Evolutionary conservation across 805 yeast genomes (phyloP).

Genomic region (Yamadazyma akitaensis): DNA sequence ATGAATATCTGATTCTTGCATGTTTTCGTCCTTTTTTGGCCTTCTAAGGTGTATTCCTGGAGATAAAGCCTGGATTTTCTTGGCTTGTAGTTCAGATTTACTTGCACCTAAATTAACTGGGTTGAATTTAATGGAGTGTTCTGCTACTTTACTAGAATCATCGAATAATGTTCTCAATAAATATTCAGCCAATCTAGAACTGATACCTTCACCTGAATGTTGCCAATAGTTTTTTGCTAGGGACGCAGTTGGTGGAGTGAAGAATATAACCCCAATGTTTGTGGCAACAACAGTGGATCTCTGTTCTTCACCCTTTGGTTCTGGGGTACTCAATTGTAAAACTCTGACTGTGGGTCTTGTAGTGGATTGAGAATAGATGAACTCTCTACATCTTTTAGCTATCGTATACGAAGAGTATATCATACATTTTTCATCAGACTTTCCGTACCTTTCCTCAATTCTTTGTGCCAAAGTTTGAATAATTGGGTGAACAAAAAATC

Average conservation of each 20-base stretch:
- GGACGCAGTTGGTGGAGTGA: conserved; percentile 54
- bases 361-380: conserved; percentile 47
- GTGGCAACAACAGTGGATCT: conserved; percentile 59
- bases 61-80: conserved; percentile 13
- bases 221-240: conserved; percentile 92
- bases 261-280: conserved; percentile 75
- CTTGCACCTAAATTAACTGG: conserved; percentile 9
- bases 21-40: conserved; percentile 22
- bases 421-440: conserved; percentile 72
- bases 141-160: conserved; percentile 7
- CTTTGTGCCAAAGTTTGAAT: conserved; percentile 54
- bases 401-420: conserved; percentile 73
- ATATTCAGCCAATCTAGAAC: conserved; percentile 86
- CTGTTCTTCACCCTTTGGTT: conserved; percentile 60
- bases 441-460: conserved; percentile 68
- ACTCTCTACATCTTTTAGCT: conserved; percentile 84
- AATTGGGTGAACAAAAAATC: conserved; percentile 68
- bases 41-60: conserved; percentile 11
- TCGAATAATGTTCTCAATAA: conserved; percentile 57
- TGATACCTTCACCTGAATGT: conserved; percentile 94
- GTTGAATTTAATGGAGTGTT: conserved; percentile 10
- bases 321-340: conserved; percentile 67
- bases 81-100: conserved; percentile 33
- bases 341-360: conserved; percentile 49
- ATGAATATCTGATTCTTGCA: conserved; percentile 57